A percentile compares a stretch with the other conserved stretches of the same genome.
Conservation (phyloP, 176 grass and related monocot species). For the Musa schizocarpa region DNA sequence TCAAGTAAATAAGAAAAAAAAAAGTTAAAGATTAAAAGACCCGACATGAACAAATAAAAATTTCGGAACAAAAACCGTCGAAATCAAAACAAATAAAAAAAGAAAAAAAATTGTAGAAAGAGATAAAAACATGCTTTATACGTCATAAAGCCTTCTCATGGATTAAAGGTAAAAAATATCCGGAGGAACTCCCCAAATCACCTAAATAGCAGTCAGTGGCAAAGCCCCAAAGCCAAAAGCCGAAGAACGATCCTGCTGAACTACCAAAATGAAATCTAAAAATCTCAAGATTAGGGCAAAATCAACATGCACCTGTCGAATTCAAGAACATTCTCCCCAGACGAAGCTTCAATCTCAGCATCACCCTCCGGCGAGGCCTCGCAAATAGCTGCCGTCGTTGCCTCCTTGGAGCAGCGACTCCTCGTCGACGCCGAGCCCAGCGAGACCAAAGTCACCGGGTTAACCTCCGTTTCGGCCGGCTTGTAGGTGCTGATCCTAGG, state of each 20-base stretch:
- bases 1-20: too few relatives aligned
- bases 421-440: background rate
- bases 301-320: constrained; percentile 9
- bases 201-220: background rate
- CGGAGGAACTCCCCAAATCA: background rate
- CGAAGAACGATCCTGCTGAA: background rate
- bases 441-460: background rate
- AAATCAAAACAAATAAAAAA: background rate
- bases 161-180: background rate
- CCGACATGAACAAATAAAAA: too few relatives aligned
- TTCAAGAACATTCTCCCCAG: constrained; percentile 7
- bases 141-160: background rate
- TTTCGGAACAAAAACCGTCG: background rate
- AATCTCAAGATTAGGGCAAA: background rate
- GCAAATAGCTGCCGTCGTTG: too few relatives aligned
- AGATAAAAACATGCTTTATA: too few relatives aligned
- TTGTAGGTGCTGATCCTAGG: background rate
- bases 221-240: background rate
- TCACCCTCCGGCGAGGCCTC: background rate
- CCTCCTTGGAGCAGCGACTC: background rate
- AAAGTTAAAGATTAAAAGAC: too few relatives aligned
- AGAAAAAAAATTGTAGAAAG: background rate
- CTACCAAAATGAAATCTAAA: background rate
- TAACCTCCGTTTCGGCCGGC: background rate
- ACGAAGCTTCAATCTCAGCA: constrained; percentile 3